These are phyloP conservation scores for Biscogniauxia mediterranea DNA, from an alignment of 2,329 filamentous ascomycete species.

Conservation along the genomic window DNA sequence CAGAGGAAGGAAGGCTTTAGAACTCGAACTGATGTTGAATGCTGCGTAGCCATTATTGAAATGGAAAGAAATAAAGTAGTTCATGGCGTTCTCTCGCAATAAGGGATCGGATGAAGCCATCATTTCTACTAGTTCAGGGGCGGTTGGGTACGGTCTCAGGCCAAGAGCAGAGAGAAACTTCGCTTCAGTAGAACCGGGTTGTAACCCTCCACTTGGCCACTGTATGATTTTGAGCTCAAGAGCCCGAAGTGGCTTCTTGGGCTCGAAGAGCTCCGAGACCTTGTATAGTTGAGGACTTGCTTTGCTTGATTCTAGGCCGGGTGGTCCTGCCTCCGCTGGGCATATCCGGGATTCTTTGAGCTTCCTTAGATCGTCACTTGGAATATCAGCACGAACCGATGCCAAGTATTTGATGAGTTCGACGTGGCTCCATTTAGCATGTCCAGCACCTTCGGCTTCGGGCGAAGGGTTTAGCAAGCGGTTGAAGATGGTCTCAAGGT, in stretches of 20 bases:
- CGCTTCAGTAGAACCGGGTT: constrained; percentile 66
- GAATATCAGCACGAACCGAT: constrained; percentile 87
- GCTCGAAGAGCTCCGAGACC: constrained; percentile 78
- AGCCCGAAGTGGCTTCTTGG: constrained; percentile 65
- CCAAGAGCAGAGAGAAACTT: constrained; percentile 73
- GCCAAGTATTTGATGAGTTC: constrained; percentile 93
- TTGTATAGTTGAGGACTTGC: constrained; percentile 60
- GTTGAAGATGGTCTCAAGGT: constrained; percentile 89
- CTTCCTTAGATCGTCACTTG: constrained; percentile 73
- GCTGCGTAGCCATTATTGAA: constrained; percentile 71
- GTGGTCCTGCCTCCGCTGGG: constrained; percentile 66
- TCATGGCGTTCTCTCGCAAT: constrained; percentile 68
- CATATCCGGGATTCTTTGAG: constrained; percentile 78
- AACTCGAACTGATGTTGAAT: constrained; percentile 57
- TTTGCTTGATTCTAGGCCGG: constrained; percentile 52
- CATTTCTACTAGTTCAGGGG: constrained; percentile 72
- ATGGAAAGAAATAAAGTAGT: constrained; percentile 80
- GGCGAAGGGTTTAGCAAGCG: constrained; percentile 67
- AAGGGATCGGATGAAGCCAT: constrained; percentile 62
- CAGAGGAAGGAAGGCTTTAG: constrained; percentile 68
- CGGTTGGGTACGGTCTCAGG: constrained; percentile 67
- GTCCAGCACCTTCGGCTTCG: constrained; percentile 47
- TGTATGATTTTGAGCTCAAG: constrained; percentile 75
- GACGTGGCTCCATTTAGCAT: constrained; percentile 81
- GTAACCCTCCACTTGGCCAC: constrained; percentile 74